These are phyloP conservation scores for Pilatotrama ljubarskyi DNA, from an alignment of 768 basidiomycete genomes.

Conservation along the genomic window DNA sequence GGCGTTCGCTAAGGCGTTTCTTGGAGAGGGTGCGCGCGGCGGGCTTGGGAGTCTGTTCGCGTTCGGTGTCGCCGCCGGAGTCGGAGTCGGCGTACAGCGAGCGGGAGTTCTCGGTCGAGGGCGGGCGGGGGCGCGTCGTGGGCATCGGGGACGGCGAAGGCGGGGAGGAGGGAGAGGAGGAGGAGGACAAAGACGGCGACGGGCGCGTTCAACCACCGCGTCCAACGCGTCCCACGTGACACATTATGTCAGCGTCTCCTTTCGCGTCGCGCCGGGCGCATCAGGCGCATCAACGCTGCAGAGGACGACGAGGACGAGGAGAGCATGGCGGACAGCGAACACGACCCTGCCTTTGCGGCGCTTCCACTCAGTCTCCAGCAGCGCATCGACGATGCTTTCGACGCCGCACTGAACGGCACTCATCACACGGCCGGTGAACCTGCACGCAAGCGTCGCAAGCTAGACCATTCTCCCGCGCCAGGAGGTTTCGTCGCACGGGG, in stretches of 20 bases:
- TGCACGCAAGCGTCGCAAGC: conserved; percentile 22
- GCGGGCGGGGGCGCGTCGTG: conserved; percentile 7
- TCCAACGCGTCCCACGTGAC: conserved; percentile 24
- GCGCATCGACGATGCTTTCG: conserved; percentile 56
- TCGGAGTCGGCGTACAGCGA: conserved; percentile 21
- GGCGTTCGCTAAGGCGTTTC: conserved; percentile 64
- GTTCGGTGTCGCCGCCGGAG: conserved; percentile 27
- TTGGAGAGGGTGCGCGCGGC: conserved; percentile 22
- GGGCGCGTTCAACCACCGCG: conserved; percentile 22
- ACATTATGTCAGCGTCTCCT: conserved; percentile 1
- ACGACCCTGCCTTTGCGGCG: conserved; percentile 35
- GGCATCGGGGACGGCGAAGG: conserved; percentile 12
- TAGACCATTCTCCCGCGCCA: neutral
- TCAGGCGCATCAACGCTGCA: neutral
- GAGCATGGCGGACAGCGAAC: conserved; percentile 12
- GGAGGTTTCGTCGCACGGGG: conserved; percentile 24
- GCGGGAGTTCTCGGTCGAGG: conserved; percentile 8
- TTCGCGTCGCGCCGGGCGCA: neutral
- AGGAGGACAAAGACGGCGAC: neutral
- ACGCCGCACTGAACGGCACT: conserved; percentile 27
- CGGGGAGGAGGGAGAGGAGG: neutral
- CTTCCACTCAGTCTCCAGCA: conserved; percentile 44
- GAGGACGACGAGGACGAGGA: neutral
- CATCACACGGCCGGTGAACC: neutral
- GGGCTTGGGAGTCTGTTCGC: conserved; percentile 25